phyloP scores from a whole-genome alignment of 768 basidiomycete species.

The Phanerodontia chrysosporium region DNA sequence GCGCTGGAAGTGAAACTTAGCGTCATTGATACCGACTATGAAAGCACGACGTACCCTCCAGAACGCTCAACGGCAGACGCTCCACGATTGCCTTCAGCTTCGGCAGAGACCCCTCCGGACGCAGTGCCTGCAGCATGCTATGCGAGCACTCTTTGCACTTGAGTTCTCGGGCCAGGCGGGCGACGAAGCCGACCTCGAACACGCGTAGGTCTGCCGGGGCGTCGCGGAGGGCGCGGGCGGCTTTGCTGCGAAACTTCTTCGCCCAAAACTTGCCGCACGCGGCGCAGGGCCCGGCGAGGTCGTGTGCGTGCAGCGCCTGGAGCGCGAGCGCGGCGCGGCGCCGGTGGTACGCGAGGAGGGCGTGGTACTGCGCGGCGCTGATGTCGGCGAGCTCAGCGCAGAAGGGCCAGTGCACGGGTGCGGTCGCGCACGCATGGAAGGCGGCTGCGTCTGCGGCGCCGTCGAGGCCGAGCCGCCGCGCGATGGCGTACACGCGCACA shows the following conservation, averaged over 20 bases:
- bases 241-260: slow-evolving; percentile 56
- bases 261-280: slow-evolving; percentile 29
- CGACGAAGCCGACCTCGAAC: slow-evolving; percentile 40
- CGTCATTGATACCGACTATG: too few species aligned
- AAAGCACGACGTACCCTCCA: not conserved
- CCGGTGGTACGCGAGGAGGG: slow-evolving; percentile 56
- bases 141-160: slow-evolving; percentile 61
- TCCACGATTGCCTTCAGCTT: slow-evolving; percentile 57
- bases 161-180: slow-evolving; percentile 39
- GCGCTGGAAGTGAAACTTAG: too few species aligned
- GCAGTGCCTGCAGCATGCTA: slow-evolving; percentile 55
- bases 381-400: slow-evolving; percentile 63
- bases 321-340: slow-evolving; percentile 47
- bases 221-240: not conserved
- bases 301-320: slow-evolving; percentile 40
- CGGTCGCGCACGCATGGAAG: slow-evolving; percentile 46
- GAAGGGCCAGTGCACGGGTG: slow-evolving; percentile 53
- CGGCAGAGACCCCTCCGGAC: slow-evolving; percentile 40
- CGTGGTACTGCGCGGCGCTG: slow-evolving; percentile 64
- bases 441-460: slow-evolving; percentile 63
- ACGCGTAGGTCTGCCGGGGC: not conserved
- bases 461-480: slow-evolving; percentile 59
- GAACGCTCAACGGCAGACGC: slow-evolving; percentile 39
- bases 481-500: slow-evolving; percentile 66
- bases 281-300: slow-evolving; percentile 29